phyloP scores from a whole-genome alignment of 2,329 filamentous ascomycete species.

The Talaromyces atroroseus region DNA sequence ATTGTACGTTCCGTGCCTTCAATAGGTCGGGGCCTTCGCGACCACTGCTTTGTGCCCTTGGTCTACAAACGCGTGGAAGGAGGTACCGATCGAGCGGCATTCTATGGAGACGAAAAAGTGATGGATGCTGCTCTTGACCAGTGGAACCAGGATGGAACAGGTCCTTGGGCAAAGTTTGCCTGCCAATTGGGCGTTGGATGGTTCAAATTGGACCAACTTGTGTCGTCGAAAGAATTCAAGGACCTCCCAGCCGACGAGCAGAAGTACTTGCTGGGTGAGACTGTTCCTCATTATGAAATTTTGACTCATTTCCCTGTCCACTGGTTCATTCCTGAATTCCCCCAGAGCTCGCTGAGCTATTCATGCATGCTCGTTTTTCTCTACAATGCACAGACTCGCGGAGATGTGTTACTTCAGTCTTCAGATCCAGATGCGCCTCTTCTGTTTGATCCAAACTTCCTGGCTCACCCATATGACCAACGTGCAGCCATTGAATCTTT shows the following conservation, averaged over 20 bases:
- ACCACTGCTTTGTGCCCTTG: constrained; percentile 35
- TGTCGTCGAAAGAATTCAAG: constrained; percentile 45
- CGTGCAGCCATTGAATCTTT: constrained; percentile 46
- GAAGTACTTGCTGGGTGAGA: constrained; percentile 43
- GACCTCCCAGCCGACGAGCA: constrained; percentile 43
- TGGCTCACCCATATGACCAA: constrained; percentile 52
- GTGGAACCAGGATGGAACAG: constrained; percentile 42
- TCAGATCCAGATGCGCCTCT: constrained; percentile 48
- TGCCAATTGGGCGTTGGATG: constrained; percentile 31
- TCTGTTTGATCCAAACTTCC: constrained; percentile 49
- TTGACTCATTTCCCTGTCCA: constrained; percentile 44
- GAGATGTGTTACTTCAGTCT: constrained; percentile 50
- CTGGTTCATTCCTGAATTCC: constrained; percentile 36
- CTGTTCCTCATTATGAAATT: constrained; percentile 55
- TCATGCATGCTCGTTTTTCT: constrained; percentile 43
- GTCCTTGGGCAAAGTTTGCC: constrained; percentile 29
- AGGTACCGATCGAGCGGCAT: constrained; percentile 41
- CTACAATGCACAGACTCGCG: constrained; percentile 51
- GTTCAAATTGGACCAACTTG: constrained; percentile 40
- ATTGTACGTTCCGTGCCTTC: constrained; percentile 36
- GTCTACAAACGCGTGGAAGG: constrained; percentile 36
- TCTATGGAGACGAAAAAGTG: constrained; percentile 40
- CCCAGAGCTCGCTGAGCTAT: constrained; percentile 36
- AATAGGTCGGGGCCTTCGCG: constrained; percentile 43
- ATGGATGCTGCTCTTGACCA: constrained; percentile 45